Base-by-base conservation (phyloP, 164 flowering plant species). In the Liquidambar formosana region DNA sequence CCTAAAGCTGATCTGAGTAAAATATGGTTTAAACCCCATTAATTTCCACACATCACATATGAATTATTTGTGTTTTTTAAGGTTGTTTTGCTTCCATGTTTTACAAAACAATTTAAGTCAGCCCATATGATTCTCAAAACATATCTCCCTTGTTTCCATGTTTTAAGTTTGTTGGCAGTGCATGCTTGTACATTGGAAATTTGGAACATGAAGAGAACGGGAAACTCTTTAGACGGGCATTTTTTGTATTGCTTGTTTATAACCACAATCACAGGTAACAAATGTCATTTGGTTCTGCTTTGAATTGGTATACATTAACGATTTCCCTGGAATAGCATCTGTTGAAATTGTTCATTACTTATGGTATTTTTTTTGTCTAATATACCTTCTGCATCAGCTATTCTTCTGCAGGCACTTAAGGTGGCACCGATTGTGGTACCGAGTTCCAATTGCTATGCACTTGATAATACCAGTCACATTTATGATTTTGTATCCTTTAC, bases 401-500 rank as follows among this genome's bases (percentile, higher is more conserved):
- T 79, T 57, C 18, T 83, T 69, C 46, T 78, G 25, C 81, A 72
- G 77, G 73, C 73, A 22, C 28, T 56, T 65, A 61, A 67, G 52
- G 83, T 75, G 41, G 76, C 66, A 18, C 77, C 96, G 1, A 69
- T 90, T 64, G 89, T 71, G 26, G 90, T 79, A 5, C 97, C 98
- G 19, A 82, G 71, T 63, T 85, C 97, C 65, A 76, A 77, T 69
- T 94, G 98, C 82, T 94, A 94, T 58, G 95, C 78, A 63, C 33
- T 94, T 44, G 97, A 94, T 66, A 92, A 89, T 66, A 79, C 86
- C 75, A 90, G 97, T 76, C 83, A 77, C 74, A 71, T 94, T 68
- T 80, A 76, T 73, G 98, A 94, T 78, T 94, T 92, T 74, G 98
- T 94, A 94, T 94, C 97, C 97, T 84, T 46, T 26, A 25, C 21